Evolutionary conservation across 768 basidiomycete species (phyloP), one percentile per base, ranked within the genome.

Genomic region (Lactarius vividus): DNA sequence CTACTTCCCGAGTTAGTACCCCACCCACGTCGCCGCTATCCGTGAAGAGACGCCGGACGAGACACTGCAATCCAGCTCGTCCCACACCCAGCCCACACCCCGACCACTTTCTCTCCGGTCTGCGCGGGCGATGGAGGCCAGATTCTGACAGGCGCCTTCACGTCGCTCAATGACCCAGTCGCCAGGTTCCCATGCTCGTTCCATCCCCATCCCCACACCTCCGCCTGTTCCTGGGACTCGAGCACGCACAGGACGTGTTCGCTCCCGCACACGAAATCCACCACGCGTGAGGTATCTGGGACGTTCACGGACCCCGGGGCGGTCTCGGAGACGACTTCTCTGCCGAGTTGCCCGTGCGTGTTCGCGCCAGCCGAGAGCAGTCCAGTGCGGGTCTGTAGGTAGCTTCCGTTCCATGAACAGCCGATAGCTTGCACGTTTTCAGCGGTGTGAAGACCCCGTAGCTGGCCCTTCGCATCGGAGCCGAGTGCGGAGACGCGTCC

Each of bases 161-260:
- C 75, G 70, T 94, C 88, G 3, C 80, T 77, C 4, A 84, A 84
- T 40, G 81, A 78, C 0, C 87, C 88, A 28, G 85, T 72, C 0
- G 92, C 94, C 31, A 98, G 79, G 75, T 97, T 98, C 8, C 96
- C 96, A 73, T 98, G 96, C 75, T 98, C 96, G 75, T 98, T 98
- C 96, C 96, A 98, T 0, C 96, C 96, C 92, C 96, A 97, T 0
- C 86, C 91, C 85, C 86, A 91, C 0, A 95, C 82, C 33, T 31
- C 54, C 23, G 23, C 5, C 13, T 28, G 23, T 33, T 54, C 49
- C 0, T 73, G 59, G 3, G 74, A 42, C 18, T 75, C 28, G 68
- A 59, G 62, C 71, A 74, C 10, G 31, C 55, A 55, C 6, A 97
- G 76, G 3, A 92, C 83, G 75, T 98, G 95, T 75, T 98, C 96